Percentiles rank a stretch among this genome's conserved stretches.
Evolutionary conservation across 495 filamentous ascomycete genomes (phyloP).

Genomic region (Penicillium herquei): DNA sequence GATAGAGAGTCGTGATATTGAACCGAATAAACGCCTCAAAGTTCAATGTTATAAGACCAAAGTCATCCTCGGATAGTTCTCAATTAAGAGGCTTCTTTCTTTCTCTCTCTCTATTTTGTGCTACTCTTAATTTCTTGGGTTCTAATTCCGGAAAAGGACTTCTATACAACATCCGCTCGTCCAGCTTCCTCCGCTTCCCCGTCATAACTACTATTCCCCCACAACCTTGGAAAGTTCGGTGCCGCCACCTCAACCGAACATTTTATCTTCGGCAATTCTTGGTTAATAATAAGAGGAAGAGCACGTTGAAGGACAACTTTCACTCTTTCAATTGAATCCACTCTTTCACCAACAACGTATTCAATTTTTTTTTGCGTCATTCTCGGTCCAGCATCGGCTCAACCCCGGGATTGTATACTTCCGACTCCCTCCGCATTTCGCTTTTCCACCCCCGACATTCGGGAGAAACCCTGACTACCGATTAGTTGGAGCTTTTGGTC

Average conservation of each 20-base stretch:
- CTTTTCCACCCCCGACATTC: conserved; percentile 13
- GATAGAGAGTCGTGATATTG: conserved; percentile 14
- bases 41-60: conserved; percentile 14
- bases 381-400: conserved; percentile 2
- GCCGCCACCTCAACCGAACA: conserved; percentile 32
- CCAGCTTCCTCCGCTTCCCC: conserved; percentile 46
- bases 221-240: conserved; percentile 24
- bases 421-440: conserved; percentile 26
- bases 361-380: conserved; percentile 3
- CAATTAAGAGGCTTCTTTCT: neutral
- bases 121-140: neutral
- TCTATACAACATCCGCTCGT: conserved; percentile 41
- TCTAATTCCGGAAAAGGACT: neutral
- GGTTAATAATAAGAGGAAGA: neutral
- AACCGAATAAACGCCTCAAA: conserved; percentile 8
- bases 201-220: conserved; percentile 27
- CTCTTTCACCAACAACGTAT: neutral
- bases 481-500: conserved; percentile 8
- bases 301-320: neutral
- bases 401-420: conserved; percentile 27
- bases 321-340: neutral
- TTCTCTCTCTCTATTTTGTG: neutral
- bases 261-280: conserved; percentile 10
- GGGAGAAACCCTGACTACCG: conserved; percentile 7
- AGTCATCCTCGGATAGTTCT: conserved; percentile 10